Base-by-base conservation (phyloP, 1,284 basidiomycete genomes). In the Boletus sp. region DNA sequence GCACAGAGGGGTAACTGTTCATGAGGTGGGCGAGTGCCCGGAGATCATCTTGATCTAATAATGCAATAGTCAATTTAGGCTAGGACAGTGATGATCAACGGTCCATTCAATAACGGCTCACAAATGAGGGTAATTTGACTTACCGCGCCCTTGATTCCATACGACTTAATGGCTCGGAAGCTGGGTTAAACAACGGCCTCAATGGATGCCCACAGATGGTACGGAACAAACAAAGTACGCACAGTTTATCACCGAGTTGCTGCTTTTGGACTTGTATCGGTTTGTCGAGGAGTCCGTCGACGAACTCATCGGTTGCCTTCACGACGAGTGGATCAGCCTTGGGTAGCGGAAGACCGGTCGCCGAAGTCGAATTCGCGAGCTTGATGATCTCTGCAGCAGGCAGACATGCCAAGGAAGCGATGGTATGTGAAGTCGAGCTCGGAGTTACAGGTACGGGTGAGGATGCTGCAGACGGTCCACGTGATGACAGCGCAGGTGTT, bases 41-140 rank as follows among this genome's bases (percentile, higher is more conserved):
- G 28, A 96, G 80, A 69, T 96, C 94, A 61, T 95, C 93, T 66
- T 89, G 83, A 67, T 95, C 93, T 59, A 96, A 78, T 14, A 96
- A 81, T 2, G 84, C 79, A 66, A 96, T 93, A 2, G 93, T 93
- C 63, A 93, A 78, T 73, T 94, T 93, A 48, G 91, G 89, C 86
- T 91, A 66, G 60, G 60, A 55, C 60, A 47, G 16, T 14, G 43
- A 61, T 44, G 21, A 38, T 63, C 30, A 66, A 33, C 27, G 25
- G 25, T 37, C 19, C 25, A 10, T 59, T 25, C 28, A 52, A 49
- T 6, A 8, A 33, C 38, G 38, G 56, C 25, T 27, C 58, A 28
- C 55, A 14, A 25, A 21, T 16, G 17, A n/a, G 55, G 33, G 56
- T 19, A 33, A 31, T 48, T 25, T 30, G 35, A 74, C 89, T 67